Conservation (phyloP, 768 basidiomycete species). For the Boletellus sp. region DNA sequence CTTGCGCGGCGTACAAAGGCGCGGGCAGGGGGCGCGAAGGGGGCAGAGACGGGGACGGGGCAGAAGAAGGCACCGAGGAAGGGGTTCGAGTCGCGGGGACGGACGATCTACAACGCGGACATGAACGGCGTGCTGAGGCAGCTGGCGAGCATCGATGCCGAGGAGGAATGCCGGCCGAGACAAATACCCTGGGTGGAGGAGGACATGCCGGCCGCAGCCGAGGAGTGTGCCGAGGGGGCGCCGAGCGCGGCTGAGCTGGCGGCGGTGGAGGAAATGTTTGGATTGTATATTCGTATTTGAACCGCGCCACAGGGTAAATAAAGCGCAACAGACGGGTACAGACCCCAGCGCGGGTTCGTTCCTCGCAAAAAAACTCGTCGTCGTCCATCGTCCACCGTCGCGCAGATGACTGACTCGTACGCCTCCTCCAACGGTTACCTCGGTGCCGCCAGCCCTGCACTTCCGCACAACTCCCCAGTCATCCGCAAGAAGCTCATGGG, state of each 20-base stretch:
- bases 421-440: conserved; percentile 52
- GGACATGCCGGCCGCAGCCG: not conserved
- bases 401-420: conserved; percentile 75
- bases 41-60: not conserved
- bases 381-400: conserved; percentile 18
- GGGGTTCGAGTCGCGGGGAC: conserved; percentile 16
- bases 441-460: conserved; percentile 64
- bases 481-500: conserved; percentile 92
- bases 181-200: not conserved
- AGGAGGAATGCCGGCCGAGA: conserved; percentile 11
- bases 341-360: conserved; percentile 24
- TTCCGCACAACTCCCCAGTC: conserved; percentile 41
- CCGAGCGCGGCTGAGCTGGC: not conserved
- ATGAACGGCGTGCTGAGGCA: conserved; percentile 1
- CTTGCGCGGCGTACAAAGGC: conserved; percentile 20
- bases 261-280: conserved; percentile 36
- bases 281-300: conserved; percentile 35
- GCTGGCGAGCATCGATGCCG: conserved; percentile 19
- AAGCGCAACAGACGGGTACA: conserved; percentile 21
- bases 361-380: conserved; percentile 39
- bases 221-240: not conserved
- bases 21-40: conserved; percentile 15
- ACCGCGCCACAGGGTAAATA: conserved; percentile 35
- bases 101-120: conserved; percentile 29
- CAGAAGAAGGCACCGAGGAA: too few relatives aligned